These are phyloP conservation scores for Talaromyces thailandensis DNA, from an alignment of 495 filamentous ascomycete genomes.

Conservation along the genomic window DNA sequence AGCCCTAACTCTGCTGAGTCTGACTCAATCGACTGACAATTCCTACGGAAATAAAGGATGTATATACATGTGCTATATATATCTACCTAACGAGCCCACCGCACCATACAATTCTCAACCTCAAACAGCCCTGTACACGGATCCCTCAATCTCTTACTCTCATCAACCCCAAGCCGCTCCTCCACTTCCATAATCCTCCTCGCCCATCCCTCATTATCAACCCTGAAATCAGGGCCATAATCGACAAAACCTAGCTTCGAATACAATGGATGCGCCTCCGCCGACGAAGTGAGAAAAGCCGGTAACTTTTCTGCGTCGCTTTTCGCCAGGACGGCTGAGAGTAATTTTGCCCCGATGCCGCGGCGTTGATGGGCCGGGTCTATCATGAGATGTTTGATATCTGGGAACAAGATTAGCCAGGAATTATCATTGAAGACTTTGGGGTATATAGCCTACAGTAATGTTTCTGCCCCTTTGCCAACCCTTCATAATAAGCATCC, in stretches of 20 bases:
- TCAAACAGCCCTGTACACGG: neutral
- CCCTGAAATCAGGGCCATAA: neutral
- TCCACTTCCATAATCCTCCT: neutral
- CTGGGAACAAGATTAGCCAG: neutral
- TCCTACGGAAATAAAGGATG: neutral
- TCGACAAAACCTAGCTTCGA: neutral
- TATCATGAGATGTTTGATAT: slow-evolving; percentile 18
- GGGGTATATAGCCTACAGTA: neutral
- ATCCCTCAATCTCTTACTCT: neutral
- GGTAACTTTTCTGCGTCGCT: slow-evolving; percentile 1
- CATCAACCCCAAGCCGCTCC: neutral
- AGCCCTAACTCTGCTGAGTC: neutral
- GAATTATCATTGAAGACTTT: neutral
- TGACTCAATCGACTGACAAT: neutral
- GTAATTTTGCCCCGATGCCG: neutral
- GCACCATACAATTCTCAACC: slow-evolving; percentile 1
- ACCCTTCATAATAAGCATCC: neutral
- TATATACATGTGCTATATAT: neutral
- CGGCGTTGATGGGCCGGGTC: slow-evolving; percentile 4
- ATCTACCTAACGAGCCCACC: neutral
- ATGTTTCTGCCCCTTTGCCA: neutral
- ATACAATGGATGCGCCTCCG: slow-evolving; percentile 1
- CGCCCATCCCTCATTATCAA: slow-evolving; percentile 4
- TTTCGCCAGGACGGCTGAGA: slow-evolving; percentile 1
- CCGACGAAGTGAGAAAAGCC: neutral